Conservation (phyloP, 192 early-diverging fungal genomes). For the Entomortierella lignicola region DNA sequence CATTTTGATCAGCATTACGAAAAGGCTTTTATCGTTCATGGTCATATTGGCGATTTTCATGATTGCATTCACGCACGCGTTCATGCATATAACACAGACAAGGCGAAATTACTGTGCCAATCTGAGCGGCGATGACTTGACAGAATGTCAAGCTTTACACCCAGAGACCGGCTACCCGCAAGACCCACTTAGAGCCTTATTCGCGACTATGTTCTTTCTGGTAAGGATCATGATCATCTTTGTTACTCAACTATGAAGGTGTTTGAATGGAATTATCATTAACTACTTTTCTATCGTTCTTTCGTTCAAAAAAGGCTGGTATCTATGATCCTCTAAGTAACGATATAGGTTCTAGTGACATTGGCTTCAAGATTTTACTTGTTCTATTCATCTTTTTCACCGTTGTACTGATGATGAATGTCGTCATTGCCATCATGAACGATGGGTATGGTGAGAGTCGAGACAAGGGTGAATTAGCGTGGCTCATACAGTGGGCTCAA, state of each 20-base stretch:
- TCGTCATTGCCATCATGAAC: conserved; percentile 10
- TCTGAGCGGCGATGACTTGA: background rate
- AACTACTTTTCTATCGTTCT: too few species aligned
- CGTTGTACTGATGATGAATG: conserved; percentile 19
- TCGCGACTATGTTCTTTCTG: conserved; percentile 28
- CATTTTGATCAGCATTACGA: conserved; percentile 33
- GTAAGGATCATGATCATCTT: conserved; percentile 10
- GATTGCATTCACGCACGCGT: conserved; percentile 30
- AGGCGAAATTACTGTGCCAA: background rate
- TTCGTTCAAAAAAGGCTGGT: conserved; percentile 25
- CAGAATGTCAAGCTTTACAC: background rate
- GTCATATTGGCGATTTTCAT: conserved; percentile 27
- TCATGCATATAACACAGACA: conserved; percentile 17
- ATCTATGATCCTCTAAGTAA: conserved; percentile 10
- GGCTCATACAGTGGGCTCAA: background rate
- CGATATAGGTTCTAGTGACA: background rate
- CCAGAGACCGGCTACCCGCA: background rate
- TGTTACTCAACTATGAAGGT: background rate
- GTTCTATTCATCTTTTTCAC: conserved; percentile 20
- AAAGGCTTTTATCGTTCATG: conserved; percentile 30
- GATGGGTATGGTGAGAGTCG: background rate
- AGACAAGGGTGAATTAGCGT: background rate
- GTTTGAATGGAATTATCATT: too few species aligned
- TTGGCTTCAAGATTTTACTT: conserved; percentile 26
- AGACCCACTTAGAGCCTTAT: conserved; percentile 4